These are phyloP conservation scores for Hyaloscypha variabilis DNA, from an alignment of 495 filamentous ascomycete genomes.

Conservation along the genomic window DNA sequence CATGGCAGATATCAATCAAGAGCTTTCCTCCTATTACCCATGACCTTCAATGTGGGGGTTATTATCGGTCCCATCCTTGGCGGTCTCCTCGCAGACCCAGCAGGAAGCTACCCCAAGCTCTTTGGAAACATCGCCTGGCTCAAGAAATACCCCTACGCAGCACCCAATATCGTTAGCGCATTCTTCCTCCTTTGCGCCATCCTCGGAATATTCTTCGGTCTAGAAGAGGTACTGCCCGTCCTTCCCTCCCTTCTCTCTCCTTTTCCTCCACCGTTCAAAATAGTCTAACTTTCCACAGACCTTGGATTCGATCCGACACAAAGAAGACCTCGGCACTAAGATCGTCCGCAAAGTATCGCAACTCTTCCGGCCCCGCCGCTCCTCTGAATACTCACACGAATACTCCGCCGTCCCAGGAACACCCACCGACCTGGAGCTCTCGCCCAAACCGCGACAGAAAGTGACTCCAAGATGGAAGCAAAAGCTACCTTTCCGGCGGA, in stretches of 20 bases:
- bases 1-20: conserved; percentile 77
- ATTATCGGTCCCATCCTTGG: conserved; percentile 75
- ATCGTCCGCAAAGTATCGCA: conserved; percentile 17
- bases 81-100: conserved; percentile 73
- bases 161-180: conserved; percentile 74
- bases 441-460: conserved; percentile 23
- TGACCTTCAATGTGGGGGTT: conserved; percentile 79
- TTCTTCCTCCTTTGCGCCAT: conserved; percentile 61
- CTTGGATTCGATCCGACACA: conserved; percentile 48
- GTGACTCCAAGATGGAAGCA: conserved; percentile 26
- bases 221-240: conserved; percentile 72
- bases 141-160: conserved; percentile 68
- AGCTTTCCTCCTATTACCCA: conserved; percentile 76
- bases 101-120: conserved; percentile 63
- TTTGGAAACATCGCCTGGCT: conserved; percentile 75
- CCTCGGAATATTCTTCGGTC: conserved; percentile 58
- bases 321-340: conserved; percentile 50
- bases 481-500: conserved; percentile 67
- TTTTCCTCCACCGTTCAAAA: no score
- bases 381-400: conserved; percentile 12
- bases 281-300: conserved; percentile 42
- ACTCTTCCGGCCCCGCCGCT: conserved; percentile 7
- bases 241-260: no score
- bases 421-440: conserved; percentile 15
- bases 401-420: conserved; percentile 28